Conservation (phyloP, 306 rosid species). For the Quillaja saponaria region DNA sequence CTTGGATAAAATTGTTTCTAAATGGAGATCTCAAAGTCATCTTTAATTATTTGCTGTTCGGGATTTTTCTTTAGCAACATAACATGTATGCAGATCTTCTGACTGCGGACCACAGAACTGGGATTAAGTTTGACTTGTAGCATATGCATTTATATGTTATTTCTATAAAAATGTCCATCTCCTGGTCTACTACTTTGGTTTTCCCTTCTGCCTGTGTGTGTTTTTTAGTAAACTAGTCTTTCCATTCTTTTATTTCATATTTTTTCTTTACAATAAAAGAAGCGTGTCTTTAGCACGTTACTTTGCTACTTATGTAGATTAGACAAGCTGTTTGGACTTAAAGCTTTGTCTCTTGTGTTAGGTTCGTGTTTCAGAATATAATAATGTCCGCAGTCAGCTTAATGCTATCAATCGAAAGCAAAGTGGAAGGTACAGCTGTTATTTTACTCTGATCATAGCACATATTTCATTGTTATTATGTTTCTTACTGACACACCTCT, state of each 20-base stretch:
- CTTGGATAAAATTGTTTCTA: neutral
- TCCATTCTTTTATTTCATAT: too few relatives aligned
- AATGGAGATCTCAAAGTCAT: constrained; percentile 1
- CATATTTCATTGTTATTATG: constrained; percentile 4
- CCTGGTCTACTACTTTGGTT: constrained; percentile 6
- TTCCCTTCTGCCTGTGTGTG: constrained; percentile 1
- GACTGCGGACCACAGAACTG: constrained; percentile 2
- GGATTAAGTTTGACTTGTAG: constrained; percentile 2
- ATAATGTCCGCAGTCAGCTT: constrained; percentile 78
- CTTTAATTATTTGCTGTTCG: neutral
- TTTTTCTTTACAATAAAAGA: constrained; percentile 6
- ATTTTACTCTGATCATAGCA: neutral
- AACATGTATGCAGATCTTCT: constrained; percentile 7
- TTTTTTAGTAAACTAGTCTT: too few relatives aligned
- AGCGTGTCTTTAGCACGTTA: constrained; percentile 1
- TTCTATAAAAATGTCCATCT: neutral
- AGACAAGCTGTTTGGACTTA: constrained; percentile 11
- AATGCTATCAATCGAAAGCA: constrained; percentile 91
- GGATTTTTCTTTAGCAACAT: constrained; percentile 13
- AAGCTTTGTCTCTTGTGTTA: constrained; percentile 37
- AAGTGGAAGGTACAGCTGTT: constrained; percentile 68
- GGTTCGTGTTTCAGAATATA: constrained; percentile 87
- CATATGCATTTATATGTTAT: neutral
- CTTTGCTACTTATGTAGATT: constrained; percentile 8
- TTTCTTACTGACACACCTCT: constrained; percentile 28